These are phyloP conservation scores for Pleurotus salmoneostramineus DNA, from an alignment of 768 basidiomycete species.

Conservation along the genomic window DNA sequence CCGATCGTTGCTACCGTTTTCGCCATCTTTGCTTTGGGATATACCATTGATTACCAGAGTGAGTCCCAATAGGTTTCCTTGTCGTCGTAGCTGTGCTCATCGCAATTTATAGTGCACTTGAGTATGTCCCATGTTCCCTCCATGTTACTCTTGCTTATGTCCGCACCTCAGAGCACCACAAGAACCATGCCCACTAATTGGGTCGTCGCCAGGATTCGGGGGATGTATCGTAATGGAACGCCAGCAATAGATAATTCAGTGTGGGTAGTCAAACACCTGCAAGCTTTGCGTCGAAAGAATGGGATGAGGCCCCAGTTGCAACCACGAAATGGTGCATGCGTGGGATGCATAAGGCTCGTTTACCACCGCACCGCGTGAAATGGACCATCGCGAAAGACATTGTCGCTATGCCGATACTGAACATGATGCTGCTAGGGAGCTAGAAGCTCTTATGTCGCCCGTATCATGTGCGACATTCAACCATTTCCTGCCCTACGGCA, in stretches of 20 bases:
- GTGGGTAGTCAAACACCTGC: too few relatives aligned
- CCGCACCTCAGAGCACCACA: conserved; percentile 69
- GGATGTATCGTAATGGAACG: background rate
- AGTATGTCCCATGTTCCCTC: conserved; percentile 45
- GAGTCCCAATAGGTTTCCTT: conserved; percentile 34
- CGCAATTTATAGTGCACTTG: conserved; percentile 61
- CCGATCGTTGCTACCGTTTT: conserved; percentile 60
- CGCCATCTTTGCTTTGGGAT: conserved; percentile 72
- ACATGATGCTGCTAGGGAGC: too few relatives aligned
- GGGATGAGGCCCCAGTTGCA: too few relatives aligned
- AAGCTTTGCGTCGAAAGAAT: too few relatives aligned
- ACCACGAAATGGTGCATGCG: too few relatives aligned
- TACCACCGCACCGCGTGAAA: too few relatives aligned
- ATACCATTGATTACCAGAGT: conserved; percentile 90
- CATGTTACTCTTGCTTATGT: conserved; percentile 17
- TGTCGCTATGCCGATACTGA: too few relatives aligned
- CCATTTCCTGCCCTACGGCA: too few relatives aligned
- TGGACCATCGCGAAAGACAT: too few relatives aligned
- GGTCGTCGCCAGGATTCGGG: background rate
- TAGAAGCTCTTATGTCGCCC: too few relatives aligned
- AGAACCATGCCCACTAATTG: conserved; percentile 79
- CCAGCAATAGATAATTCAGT: background rate
- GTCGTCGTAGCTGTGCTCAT: background rate
- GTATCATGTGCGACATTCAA: too few relatives aligned
- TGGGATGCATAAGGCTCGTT: too few relatives aligned